A percentile compares a stretch with the other conserved stretches of the same genome.
Conservation (phyloP, 768 basidiomycete genomes). For the Suillus paluster region DNA sequence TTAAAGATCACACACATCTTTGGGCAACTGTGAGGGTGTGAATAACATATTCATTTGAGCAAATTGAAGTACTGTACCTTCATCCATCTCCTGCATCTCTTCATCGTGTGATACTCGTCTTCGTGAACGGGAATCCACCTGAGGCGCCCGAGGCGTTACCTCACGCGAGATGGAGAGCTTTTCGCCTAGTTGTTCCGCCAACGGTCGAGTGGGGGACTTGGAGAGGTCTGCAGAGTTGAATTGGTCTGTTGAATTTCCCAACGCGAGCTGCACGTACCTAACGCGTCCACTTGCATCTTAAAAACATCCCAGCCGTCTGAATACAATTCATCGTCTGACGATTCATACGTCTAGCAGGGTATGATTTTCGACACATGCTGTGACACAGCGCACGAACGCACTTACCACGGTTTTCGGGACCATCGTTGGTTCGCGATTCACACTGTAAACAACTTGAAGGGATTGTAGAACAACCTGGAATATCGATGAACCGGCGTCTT, state of each 20-base stretch:
- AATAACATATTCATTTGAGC: neutral
- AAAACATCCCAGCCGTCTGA: neutral
- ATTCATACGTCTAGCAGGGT: neutral
- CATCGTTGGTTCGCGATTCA: neutral
- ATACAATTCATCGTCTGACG: neutral
- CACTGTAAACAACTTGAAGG: neutral
- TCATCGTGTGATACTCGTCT: neutral
- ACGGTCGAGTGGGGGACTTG: neutral
- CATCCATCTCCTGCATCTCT: neutral
- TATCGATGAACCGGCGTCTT: neutral
- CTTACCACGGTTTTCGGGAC: neutral
- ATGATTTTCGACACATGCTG: neutral
- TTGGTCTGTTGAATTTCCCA: neutral
- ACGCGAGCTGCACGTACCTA: neutral
- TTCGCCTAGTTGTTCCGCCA: too few relatives aligned
- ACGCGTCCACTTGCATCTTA: neutral
- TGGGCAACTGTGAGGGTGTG: neutral
- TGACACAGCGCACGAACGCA: neutral
- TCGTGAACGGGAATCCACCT: neutral
- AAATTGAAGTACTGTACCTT: neutral
- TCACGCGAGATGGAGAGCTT: neutral
- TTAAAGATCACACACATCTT: neutral
- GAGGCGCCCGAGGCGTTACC: neutral
- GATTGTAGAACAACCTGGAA: neutral
- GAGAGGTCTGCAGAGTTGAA: neutral